Conservation (phyloP, 1,139 yeast genomes). For the Nakaseomyces kungkrabaensis region DNA sequence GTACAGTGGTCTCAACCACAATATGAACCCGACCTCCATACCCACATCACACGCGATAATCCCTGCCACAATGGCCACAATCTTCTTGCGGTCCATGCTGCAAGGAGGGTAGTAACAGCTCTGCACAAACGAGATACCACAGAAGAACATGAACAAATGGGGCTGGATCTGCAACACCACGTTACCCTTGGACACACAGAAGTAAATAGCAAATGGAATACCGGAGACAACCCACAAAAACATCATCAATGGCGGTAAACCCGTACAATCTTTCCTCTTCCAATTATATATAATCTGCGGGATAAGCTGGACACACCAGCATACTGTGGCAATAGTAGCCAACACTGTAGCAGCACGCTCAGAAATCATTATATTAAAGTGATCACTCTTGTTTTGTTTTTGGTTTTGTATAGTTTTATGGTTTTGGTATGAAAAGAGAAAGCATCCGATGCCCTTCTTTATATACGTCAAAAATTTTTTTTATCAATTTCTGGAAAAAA, state of each 20-base stretch:
- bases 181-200: slow-evolving; percentile 59
- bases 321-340: slow-evolving; percentile 81
- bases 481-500: not conserved
- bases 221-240: slow-evolving; percentile 78
- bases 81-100: slow-evolving; percentile 32
- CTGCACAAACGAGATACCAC: slow-evolving; percentile 62
- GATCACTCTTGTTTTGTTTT: not conserved
- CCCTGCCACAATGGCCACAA: slow-evolving; percentile 31
- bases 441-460: not conserved
- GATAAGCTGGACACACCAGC: slow-evolving; percentile 83
- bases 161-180: slow-evolving; percentile 82
- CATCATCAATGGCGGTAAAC: slow-evolving; percentile 78
- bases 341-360: slow-evolving; percentile 56
- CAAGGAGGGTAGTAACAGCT: slow-evolving; percentile 74
- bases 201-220: slow-evolving; percentile 74
- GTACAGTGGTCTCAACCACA: slow-evolving; percentile 61
- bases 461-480: not conserved
- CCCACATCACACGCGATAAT: slow-evolving; percentile 45
- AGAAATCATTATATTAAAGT: slow-evolving; percentile 13
- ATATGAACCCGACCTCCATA: slow-evolving; percentile 57
- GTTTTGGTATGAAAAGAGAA: no score
- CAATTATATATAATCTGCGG: slow-evolving; percentile 77
- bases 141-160: slow-evolving; percentile 65
- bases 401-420: not conserved
- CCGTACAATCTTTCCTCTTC: slow-evolving; percentile 68